Percentiles rank a stretch among this genome's conserved stretches.
These are phyloP conservation scores for Colletotrichum tofieldiae DNA, from an alignment of 2,329 filamentous ascomycete genomes.

Conservation along the genomic window DNA sequence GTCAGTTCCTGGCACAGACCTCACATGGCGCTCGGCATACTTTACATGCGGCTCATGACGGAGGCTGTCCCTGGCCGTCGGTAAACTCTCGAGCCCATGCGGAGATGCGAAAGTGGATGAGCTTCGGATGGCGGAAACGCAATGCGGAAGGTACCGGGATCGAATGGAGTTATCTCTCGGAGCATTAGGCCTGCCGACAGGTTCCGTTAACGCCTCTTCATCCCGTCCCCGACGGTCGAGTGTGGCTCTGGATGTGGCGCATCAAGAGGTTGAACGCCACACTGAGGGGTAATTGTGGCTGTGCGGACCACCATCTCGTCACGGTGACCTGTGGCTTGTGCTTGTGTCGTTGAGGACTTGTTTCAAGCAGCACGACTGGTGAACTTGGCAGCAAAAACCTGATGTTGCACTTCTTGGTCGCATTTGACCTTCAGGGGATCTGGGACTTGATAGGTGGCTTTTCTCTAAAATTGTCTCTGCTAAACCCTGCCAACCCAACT, in stretches of 20 bases:
- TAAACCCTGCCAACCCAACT: not conserved
- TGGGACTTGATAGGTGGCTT: not conserved
- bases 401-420: not conserved
- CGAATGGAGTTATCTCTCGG: not conserved
- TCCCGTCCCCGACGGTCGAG: not conserved
- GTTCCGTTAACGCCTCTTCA: not conserved
- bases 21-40: not conserved
- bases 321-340: constrained; percentile 10
- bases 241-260: not conserved
- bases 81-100: not conserved
- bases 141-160: not conserved
- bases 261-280: rapidly evolving
- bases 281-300: not conserved
- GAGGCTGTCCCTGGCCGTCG: no score
- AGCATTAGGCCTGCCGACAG: not conserved
- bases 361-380: not conserved
- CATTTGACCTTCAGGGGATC: not conserved
- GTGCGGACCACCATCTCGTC: not conserved
- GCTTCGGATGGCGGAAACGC: not conserved
- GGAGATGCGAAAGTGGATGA: not conserved
- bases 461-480: not conserved
- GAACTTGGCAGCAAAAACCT: not conserved
- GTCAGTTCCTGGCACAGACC: constrained; percentile 7
- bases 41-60: not conserved
- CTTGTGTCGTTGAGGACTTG: not conserved